A percentile compares a stretch with the other conserved stretches of the same genome.
Evolutionary conservation across 164 flowering plant species (phyloP).

Genomic region (Sedum album): DNA sequence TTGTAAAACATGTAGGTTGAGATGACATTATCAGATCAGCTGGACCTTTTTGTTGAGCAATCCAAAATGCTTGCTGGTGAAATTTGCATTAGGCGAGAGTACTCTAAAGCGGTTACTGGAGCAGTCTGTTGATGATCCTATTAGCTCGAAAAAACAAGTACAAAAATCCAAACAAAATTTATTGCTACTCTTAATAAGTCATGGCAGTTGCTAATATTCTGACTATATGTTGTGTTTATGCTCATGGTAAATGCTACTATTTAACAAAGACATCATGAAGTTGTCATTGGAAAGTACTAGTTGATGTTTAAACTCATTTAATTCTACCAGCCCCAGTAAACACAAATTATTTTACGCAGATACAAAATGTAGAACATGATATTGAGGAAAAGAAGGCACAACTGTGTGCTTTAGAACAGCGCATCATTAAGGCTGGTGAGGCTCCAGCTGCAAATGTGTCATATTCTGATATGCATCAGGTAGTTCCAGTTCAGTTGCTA

Average conservation of each 20-base stretch:
- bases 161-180: no score
- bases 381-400: constrained; percentile 77
- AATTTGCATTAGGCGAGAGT: constrained; percentile 91
- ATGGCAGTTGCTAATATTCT: background rate
- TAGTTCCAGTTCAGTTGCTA: constrained; percentile 15
- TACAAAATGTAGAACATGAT: constrained; percentile 76
- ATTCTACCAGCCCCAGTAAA: background rate
- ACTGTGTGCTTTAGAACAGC: constrained; percentile 75
- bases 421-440: constrained; percentile 72
- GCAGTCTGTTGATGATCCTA: constrained; percentile 84
- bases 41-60: constrained; percentile 95
- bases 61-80: constrained; percentile 99
- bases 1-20: constrained; percentile 36
- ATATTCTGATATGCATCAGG: constrained; percentile 94
- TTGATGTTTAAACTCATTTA: background rate
- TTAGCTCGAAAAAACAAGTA: constrained; percentile 61
- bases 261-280: background rate
- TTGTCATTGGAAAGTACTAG: background rate
- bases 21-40: constrained; percentile 66
- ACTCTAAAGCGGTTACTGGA: constrained; percentile 86
- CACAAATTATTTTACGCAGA: constrained; percentile 26
- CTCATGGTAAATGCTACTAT: background rate
- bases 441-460: constrained; percentile 83
- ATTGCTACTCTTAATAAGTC: background rate
- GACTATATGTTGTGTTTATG: background rate